phyloP scores from a whole-genome alignment of 75 land plant species.

The Cupressus sempervirens region DNA sequence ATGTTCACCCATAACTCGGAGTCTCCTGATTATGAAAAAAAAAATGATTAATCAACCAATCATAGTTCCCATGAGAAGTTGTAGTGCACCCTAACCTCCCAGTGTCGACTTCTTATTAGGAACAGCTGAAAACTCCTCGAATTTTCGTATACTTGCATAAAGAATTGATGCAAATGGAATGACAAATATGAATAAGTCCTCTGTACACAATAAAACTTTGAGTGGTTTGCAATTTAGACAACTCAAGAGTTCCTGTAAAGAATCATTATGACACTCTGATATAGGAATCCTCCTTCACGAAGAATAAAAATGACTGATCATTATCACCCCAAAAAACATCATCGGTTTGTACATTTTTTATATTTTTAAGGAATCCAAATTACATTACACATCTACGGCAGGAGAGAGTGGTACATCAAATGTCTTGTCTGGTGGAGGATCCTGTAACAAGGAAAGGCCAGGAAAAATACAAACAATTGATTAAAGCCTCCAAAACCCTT shows the following conservation, averaged over 20 bases:
- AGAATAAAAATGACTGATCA: conserved; percentile 7
- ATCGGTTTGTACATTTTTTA: not conserved
- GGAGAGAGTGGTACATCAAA: conserved; percentile 5
- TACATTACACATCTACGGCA: conserved; percentile 5
- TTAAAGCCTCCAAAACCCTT: not conserved
- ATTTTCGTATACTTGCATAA: not conserved
- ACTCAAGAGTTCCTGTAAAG: not conserved
- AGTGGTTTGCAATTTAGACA: not conserved
- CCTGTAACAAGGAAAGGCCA: conserved; percentile 3
- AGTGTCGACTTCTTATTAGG: not conserved
- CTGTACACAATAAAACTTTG: not conserved
- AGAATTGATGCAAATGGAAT: conserved; percentile 4
- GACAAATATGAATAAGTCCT: not conserved
- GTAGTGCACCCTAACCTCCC: not conserved
- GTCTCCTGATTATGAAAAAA: not conserved
- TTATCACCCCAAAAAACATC: not conserved
- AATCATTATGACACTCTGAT: not conserved
- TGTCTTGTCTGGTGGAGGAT: conserved; percentile 3
- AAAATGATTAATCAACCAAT: not conserved
- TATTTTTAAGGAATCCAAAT: not conserved
- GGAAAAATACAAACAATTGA: not conserved
- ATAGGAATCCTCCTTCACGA: not conserved
- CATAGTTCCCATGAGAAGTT: not conserved
- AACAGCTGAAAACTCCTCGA: not conserved
- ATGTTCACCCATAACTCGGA: not conserved